phyloP scores from a whole-genome alignment of 2,329 filamentous ascomycete species.

The Penicillium sp. region DNA sequence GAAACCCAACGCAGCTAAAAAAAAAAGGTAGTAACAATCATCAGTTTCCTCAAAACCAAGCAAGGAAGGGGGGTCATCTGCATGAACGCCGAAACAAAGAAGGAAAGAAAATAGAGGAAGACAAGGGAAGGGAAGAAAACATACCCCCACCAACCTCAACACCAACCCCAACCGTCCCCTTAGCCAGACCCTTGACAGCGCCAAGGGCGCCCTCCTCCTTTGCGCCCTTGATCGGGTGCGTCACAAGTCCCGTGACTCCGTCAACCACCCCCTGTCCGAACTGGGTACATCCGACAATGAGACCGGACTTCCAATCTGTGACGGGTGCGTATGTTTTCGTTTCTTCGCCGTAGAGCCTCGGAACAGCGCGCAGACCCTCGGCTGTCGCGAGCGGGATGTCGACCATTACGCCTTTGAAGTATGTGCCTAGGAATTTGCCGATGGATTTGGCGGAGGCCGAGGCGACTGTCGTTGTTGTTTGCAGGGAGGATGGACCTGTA shows the following conservation, averaged over 20 bases:
- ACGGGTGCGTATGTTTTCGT: conserved; percentile 38
- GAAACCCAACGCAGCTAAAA: conserved; percentile 32
- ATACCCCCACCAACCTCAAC: conserved; percentile 33
- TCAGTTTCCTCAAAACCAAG: not conserved
- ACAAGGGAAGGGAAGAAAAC: conserved; percentile 6
- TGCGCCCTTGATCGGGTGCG: conserved; percentile 36
- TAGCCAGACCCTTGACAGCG: conserved; percentile 39
- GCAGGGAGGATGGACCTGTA: not conserved
- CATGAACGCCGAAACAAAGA: not conserved
- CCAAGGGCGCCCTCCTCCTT: conserved; percentile 39
- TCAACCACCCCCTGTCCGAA: conserved; percentile 40
- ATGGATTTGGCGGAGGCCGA: conserved; percentile 29
- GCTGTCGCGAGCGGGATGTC: conserved; percentile 44
- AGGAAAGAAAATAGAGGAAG: not conserved
- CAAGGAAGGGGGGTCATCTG: not conserved
- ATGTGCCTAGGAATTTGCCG: conserved; percentile 30
- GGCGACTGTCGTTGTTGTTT: conserved; percentile 16
- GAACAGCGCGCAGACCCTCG: conserved; percentile 42
- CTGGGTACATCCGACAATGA: conserved; percentile 36
- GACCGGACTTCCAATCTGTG: conserved; percentile 40
- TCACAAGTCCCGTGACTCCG: conserved; percentile 37
- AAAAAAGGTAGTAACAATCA: not conserved
- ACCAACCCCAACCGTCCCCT: conserved; percentile 33
- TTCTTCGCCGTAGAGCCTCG: conserved; percentile 44
- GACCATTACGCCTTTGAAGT: conserved; percentile 40